Evolutionary conservation across 768 basidiomycete genomes (phyloP).

Genomic region (Hygrophorus pudorinus): DNA sequence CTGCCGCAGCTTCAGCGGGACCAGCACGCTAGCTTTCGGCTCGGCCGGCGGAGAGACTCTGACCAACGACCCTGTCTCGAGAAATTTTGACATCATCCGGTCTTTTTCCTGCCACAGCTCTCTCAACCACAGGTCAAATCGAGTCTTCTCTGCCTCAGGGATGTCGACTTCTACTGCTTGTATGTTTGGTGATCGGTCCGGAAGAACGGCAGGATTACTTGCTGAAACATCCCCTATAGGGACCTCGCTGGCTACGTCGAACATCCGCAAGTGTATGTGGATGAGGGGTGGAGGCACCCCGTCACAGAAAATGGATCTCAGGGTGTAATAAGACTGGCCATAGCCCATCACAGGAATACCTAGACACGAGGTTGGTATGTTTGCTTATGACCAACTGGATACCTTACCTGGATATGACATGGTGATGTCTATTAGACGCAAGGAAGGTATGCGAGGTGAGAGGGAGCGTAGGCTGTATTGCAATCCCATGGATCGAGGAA

Average conservation of each 20-base stretch:
- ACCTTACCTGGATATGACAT: slow-evolving; percentile 77
- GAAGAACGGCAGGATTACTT: slow-evolving; percentile 21
- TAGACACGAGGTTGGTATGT: slow-evolving; percentile 18
- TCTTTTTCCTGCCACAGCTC: slow-evolving; percentile 84
- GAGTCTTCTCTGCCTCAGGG: slow-evolving; percentile 44
- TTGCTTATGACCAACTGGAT: background rate
- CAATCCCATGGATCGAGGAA: slow-evolving; percentile 89
- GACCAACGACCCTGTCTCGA: slow-evolving; percentile 40
- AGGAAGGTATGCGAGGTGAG: slow-evolving; percentile 60
- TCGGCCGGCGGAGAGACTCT: slow-evolving; percentile 13
- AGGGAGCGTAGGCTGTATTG: slow-evolving; percentile 78
- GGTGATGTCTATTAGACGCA: slow-evolving; percentile 86
- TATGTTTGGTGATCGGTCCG: slow-evolving; percentile 17
- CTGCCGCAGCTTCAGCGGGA: slow-evolving; percentile 50
- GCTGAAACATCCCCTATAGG: slow-evolving; percentile 56
- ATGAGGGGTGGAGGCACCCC: slow-evolving; percentile 75
- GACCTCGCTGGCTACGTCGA: slow-evolving; percentile 53
- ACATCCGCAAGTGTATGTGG: slow-evolving; percentile 80
- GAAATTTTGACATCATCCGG: slow-evolving; percentile 56
- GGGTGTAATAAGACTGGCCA: slow-evolving; percentile 83
- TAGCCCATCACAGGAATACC: slow-evolving; percentile 72
- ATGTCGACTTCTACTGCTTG: slow-evolving; percentile 35
- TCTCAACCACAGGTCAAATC: slow-evolving; percentile 80
- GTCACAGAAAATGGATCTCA: slow-evolving; percentile 80
- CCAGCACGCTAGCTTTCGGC: slow-evolving; percentile 20